phyloP scores from a whole-genome alignment of 2,329 filamentous ascomycete species.

The Aureobasidium sp. region DNA sequence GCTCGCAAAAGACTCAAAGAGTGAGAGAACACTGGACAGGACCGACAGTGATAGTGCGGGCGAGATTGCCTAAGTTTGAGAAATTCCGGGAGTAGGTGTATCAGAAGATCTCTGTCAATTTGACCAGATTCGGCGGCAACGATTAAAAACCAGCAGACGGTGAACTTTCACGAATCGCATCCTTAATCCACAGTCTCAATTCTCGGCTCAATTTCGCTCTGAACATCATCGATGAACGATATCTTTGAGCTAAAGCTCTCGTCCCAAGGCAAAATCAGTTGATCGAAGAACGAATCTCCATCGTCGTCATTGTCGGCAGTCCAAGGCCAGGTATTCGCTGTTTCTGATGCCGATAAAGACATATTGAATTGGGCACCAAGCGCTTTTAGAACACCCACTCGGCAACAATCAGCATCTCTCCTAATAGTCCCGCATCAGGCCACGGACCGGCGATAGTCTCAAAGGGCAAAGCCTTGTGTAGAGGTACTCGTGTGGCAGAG shows the following conservation, averaged over 20 bases:
- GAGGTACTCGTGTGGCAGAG: neutral
- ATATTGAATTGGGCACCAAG: neutral
- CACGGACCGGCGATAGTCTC: constrained; percentile 1
- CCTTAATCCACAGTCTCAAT: neutral
- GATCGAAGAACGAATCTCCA: neutral
- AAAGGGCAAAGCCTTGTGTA: neutral
- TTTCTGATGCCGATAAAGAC: neutral
- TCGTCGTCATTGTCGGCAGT: neutral
- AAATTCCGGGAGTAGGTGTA: neutral
- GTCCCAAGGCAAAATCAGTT: neutral
- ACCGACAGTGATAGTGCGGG: neutral
- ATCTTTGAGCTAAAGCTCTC: neutral
- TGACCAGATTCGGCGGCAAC: no score
- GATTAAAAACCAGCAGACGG: no score
- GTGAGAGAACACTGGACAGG: neutral
- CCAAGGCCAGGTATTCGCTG: neutral
- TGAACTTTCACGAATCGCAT: no score
- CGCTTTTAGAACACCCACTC: constrained; percentile 1
- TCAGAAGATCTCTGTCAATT: no score
- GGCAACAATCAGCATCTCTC: neutral
- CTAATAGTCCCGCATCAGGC: neutral
- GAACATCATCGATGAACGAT: neutral
- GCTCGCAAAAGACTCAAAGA: neutral
- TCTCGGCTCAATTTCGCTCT: neutral
- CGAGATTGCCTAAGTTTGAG: neutral